phyloP scores from a whole-genome alignment of 106 monocot species.

The Allium cepa region DNA sequence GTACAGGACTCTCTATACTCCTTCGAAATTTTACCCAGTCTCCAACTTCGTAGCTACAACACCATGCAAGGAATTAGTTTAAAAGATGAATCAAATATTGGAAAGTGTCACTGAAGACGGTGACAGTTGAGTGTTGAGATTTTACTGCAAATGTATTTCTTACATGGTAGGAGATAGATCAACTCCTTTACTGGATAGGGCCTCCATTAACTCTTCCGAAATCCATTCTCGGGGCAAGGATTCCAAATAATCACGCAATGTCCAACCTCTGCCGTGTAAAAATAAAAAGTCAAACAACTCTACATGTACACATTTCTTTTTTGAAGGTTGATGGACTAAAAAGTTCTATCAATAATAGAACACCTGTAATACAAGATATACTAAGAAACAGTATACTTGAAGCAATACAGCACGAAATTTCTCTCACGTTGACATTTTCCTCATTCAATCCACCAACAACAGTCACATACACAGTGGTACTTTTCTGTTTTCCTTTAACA shows the following conservation, averaged over 20 bases:
- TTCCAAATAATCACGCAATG: conserved; percentile 85
- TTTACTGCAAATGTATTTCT: conserved; percentile 9
- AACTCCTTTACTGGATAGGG: conserved; percentile 73
- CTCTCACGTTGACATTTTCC: no score
- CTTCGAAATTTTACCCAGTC: conserved; percentile 94
- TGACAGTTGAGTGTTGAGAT: not conserved
- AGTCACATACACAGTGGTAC: no score
- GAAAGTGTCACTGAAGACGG: not conserved
- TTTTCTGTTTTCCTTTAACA: no score
- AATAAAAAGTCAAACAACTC: no score
- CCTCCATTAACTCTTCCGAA: conserved; percentile 96
- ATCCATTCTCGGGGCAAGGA: conserved; percentile 97
- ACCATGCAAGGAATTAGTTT: not conserved
- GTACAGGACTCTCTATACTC: conserved; percentile 45
- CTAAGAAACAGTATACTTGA: no score
- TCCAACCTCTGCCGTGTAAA: conserved; percentile 66
- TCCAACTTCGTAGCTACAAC: conserved; percentile 71
- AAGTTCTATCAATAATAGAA: no score
- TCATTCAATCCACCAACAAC: no score
- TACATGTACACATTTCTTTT: no score
- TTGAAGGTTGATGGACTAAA: no score
- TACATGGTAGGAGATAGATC: conserved; percentile 90
- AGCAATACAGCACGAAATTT: no score
- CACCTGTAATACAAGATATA: no score
- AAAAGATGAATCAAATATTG: not conserved